Percentiles rank a stretch among this genome's conserved stretches.
These are phyloP conservation scores for Neurospora tetraspora DNA, from an alignment of 495 filamentous ascomycete species.

Conservation along the genomic window DNA sequence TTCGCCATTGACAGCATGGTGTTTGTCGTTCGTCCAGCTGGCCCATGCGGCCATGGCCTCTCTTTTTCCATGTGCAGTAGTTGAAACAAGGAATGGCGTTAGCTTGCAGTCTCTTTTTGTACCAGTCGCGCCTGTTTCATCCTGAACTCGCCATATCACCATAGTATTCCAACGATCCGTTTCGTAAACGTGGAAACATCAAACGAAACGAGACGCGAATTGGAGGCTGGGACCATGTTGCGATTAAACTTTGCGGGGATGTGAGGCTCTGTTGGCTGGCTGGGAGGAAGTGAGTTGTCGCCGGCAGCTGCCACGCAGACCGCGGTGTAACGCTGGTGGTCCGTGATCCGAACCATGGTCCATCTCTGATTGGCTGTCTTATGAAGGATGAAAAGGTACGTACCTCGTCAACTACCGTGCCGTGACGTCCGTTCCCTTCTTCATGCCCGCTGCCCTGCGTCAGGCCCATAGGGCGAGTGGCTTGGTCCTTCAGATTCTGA, in stretches of 20 bases:
- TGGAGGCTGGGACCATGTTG: neutral
- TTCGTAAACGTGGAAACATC: neutral
- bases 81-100: neutral
- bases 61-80: neutral
- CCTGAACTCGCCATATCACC: neutral
- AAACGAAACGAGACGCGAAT: neutral
- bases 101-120: neutral
- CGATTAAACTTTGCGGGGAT: neutral
- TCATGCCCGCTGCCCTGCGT: neutral
- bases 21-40: neutral
- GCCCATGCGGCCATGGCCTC: neutral
- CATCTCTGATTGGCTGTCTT: neutral
- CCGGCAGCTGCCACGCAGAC: neutral
- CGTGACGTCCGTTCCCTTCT: neutral
- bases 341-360: neutral
- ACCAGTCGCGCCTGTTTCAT: neutral
- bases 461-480: neutral
- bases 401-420: neutral
- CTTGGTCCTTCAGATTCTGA: neutral
- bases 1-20: neutral
- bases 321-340: neutral
- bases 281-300: neutral
- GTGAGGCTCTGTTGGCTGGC: neutral
- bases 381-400: neutral
- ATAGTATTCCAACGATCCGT: neutral